Percentiles rank a stretch among this genome's conserved stretches.
Conservation (phyloP, 352 stramenopile genomes). For the Phytophthora colocasiae region DNA sequence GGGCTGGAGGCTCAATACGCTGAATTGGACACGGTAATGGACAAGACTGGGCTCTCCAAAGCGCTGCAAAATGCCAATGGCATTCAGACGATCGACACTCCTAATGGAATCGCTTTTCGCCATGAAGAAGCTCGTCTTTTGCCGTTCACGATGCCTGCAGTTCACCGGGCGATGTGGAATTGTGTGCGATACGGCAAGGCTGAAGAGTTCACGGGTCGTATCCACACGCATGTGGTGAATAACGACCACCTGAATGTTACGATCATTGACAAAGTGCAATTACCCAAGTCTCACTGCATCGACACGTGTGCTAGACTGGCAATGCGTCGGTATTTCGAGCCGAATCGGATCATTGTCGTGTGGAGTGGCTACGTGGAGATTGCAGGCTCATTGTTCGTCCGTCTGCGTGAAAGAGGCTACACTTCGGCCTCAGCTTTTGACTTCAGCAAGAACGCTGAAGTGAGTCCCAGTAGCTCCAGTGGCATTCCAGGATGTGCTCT, state of each 20-base stretch:
- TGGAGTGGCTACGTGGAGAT: slow-evolving; percentile 49
- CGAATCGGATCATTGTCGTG: slow-evolving; percentile 31
- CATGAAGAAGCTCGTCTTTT: slow-evolving; percentile 35
- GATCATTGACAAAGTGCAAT: slow-evolving; percentile 32
- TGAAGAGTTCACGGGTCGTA: slow-evolving; percentile 19
- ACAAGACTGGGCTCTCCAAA: slow-evolving; percentile 2
- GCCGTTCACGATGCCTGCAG: slow-evolving; percentile 35
- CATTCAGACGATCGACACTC: slow-evolving; percentile 18
- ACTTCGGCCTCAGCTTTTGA: slow-evolving; percentile 18
- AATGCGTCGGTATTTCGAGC: slow-evolving; percentile 35
- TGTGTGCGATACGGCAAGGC: slow-evolving; percentile 23
- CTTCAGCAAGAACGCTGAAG: slow-evolving; percentile 15
- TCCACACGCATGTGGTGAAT: slow-evolving; percentile 26
- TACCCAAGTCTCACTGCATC: slow-evolving; percentile 27
- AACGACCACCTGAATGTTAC: slow-evolving; percentile 39
- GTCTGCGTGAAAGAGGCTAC: slow-evolving; percentile 46
- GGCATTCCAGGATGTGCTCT: slow-evolving; percentile 24
- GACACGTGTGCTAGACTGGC: slow-evolving; percentile 26
- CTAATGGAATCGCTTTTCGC: slow-evolving; percentile 11
- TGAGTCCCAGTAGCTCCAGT: not conserved
- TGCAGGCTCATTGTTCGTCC: slow-evolving; percentile 37
- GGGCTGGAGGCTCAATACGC: slow-evolving; percentile 32
- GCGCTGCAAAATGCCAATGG: slow-evolving; percentile 15
- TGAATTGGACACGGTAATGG: slow-evolving; percentile 25
- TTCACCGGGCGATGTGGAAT: slow-evolving; percentile 37